These are phyloP conservation scores for Zopfochytrium polystomum DNA, from an alignment of 371 early-diverging fungal species.

Conservation along the genomic window DNA sequence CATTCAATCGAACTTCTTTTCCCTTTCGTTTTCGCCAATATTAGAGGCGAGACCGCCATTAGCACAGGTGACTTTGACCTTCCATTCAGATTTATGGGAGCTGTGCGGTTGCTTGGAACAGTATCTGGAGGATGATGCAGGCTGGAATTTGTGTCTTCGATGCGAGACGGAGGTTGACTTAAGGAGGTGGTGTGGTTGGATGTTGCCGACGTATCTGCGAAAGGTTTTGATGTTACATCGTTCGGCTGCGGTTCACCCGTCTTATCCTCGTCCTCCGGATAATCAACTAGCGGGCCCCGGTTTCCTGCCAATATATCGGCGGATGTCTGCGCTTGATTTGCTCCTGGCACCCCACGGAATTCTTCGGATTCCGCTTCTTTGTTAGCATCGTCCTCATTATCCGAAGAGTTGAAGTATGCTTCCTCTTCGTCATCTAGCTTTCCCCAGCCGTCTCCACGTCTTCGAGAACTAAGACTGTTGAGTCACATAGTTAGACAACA, in stretches of 20 bases:
- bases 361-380: too few species aligned
- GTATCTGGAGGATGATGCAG: too few species aligned
- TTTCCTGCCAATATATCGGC: neutral
- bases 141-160: too few species aligned
- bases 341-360: too few species aligned
- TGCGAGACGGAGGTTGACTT: too few species aligned
- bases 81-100: too few species aligned
- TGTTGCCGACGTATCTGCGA: neutral
- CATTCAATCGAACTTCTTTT: too few species aligned
- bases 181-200: too few species aligned
- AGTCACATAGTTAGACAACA: neutral
- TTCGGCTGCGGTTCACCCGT: neutral
- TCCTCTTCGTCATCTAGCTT: conserved; percentile 76
- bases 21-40: too few species aligned
- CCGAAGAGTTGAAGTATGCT: conserved; percentile 75
- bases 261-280: neutral
- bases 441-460: conserved; percentile 53
- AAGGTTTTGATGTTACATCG: neutral
- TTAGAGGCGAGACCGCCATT: too few species aligned
- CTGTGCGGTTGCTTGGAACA: too few species aligned
- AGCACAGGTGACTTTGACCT: too few species aligned
- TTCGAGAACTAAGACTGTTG: neutral
- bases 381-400: conserved; percentile 53
- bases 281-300: neutral
- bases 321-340: neutral